Conservation (phyloP, 2,329 filamentous ascomycete species). For the Cryoendolithus antarcticus region DNA sequence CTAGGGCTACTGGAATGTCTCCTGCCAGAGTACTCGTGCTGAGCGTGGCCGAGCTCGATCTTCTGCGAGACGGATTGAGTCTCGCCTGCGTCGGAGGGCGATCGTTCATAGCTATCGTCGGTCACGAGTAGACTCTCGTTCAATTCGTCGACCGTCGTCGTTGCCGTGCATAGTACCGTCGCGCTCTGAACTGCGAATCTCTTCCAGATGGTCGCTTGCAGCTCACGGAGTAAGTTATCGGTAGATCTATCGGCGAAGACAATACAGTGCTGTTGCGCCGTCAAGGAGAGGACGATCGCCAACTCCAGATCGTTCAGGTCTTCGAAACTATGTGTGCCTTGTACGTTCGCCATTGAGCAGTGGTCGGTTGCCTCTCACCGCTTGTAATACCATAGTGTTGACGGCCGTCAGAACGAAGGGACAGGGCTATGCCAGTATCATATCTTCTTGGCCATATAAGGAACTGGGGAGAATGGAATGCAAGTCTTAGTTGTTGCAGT, state of each 20-base stretch:
- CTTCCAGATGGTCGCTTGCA: constrained; percentile 52
- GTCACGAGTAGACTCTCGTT: constrained; percentile 50
- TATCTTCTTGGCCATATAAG: too few relatives aligned
- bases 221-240: constrained; percentile 15
- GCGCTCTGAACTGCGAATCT: constrained; percentile 62
- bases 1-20: not conserved
- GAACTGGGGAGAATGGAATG: too few relatives aligned
- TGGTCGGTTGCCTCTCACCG: too few relatives aligned
- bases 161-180: constrained; percentile 58
- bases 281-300: constrained; percentile 68
- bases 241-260: constrained; percentile 53
- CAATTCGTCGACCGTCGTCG: constrained; percentile 73
- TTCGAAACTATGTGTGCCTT: constrained; percentile 42
- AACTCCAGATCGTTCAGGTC: constrained; percentile 78
- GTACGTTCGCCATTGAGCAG: too few relatives aligned
- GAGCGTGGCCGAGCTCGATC: not conserved
- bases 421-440: too few relatives aligned
- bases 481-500: too few relatives aligned
- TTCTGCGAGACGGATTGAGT: not conserved
- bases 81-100: not conserved
- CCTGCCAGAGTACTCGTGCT: too few relatives aligned
- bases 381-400: too few relatives aligned
- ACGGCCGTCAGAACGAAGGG: too few relatives aligned
- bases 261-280: constrained; percentile 76
- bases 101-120: not conserved